Evolutionary conservation across 2,329 filamentous ascomycete genomes (phyloP).

Genomic region (Exophiala alcalophila): DNA sequence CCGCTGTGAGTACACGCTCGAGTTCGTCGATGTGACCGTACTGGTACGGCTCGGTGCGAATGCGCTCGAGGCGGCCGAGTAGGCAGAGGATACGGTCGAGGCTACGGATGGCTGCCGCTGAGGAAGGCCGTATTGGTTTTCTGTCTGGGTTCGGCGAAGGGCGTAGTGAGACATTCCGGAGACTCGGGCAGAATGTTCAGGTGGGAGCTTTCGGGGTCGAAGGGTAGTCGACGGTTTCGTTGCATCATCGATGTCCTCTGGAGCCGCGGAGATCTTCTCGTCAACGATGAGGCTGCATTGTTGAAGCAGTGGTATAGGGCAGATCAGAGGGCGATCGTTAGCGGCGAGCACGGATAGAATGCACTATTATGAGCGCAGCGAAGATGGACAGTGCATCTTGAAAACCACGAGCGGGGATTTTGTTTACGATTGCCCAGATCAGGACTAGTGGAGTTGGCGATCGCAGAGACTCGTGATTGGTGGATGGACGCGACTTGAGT

Average conservation of each 20-base stretch:
- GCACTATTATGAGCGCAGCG: too few relatives aligned
- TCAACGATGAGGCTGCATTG: slow-evolving; percentile 1
- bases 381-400: too few relatives aligned
- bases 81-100: slow-evolving; percentile 54
- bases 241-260: slow-evolving; percentile 16
- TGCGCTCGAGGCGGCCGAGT: slow-evolving; percentile 49
- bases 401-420: too few relatives aligned
- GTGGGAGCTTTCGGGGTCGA: slow-evolving; percentile 5
- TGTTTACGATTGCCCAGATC: too few relatives aligned
- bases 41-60: slow-evolving; percentile 59
- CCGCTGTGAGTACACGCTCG: slow-evolving; percentile 52
- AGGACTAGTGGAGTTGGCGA: too few relatives aligned
- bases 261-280: slow-evolving; percentile 8
- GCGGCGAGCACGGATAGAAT: too few relatives aligned
- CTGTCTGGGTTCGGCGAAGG: slow-evolving; percentile 26
- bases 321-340: not conserved
- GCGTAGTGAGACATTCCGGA: slow-evolving; percentile 28
- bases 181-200: not conserved
- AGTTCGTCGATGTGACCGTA: slow-evolving; percentile 70
- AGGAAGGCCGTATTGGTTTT: slow-evolving; percentile 31
- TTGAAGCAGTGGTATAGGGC: not conserved
- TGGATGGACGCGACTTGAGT: too few relatives aligned
- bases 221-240: slow-evolving; percentile 14
- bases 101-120: slow-evolving; percentile 55
- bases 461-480: too few relatives aligned